phyloP scores from a whole-genome alignment of 768 basidiomycete genomes.

The Chalciporus piperatus region DNA sequence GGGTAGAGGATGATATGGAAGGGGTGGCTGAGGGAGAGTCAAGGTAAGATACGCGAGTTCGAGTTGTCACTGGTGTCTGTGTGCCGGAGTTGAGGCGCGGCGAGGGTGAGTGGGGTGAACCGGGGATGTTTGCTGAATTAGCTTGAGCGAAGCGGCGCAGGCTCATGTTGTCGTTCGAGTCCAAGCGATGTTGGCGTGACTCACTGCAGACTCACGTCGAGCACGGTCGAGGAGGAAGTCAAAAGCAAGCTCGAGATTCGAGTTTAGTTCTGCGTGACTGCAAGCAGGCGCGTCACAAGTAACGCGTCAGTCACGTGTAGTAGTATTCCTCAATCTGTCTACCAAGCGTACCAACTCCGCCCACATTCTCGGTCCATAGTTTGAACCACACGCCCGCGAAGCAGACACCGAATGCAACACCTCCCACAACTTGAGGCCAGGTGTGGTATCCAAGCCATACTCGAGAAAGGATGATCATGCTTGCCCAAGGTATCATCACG shows the following conservation, averaged over 20 bases:
- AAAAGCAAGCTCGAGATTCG: too few relatives aligned
- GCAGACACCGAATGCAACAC: slow-evolving; percentile 50
- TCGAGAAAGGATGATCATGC: slow-evolving; percentile 56
- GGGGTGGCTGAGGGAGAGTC: slow-evolving; percentile 64
- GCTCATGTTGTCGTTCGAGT: slow-evolving; percentile 37
- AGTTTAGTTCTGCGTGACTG: slow-evolving; percentile 14
- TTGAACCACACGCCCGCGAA: slow-evolving; percentile 57
- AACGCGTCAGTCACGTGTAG: slow-evolving; percentile 24
- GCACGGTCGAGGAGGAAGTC: too few relatives aligned
- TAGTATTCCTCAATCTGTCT: slow-evolving; percentile 10
- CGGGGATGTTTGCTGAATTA: slow-evolving; percentile 38
- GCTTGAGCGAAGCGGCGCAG: slow-evolving; percentile 57
- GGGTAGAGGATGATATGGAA: slow-evolving; percentile 70
- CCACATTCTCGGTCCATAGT: slow-evolving; percentile 44
- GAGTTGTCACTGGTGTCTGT: slow-evolving; percentile 44
- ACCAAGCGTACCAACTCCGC: slow-evolving; percentile 21
- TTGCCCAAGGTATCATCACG: slow-evolving; percentile 54
- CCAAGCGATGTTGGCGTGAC: neutral
- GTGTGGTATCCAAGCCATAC: slow-evolving; percentile 80
- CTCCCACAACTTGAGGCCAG: slow-evolving; percentile 62
- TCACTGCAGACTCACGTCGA: neutral
- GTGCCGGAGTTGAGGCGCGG: slow-evolving; percentile 32
- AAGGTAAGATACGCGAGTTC: slow-evolving; percentile 49
- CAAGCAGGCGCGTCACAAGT: slow-evolving; percentile 23
- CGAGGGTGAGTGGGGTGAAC: slow-evolving; percentile 42